Percentiles rank a stretch among this genome's conserved stretches.
Conservation (phyloP, 2,329 filamentous ascomycete genomes). For the Phialocephala subalpina region DNA sequence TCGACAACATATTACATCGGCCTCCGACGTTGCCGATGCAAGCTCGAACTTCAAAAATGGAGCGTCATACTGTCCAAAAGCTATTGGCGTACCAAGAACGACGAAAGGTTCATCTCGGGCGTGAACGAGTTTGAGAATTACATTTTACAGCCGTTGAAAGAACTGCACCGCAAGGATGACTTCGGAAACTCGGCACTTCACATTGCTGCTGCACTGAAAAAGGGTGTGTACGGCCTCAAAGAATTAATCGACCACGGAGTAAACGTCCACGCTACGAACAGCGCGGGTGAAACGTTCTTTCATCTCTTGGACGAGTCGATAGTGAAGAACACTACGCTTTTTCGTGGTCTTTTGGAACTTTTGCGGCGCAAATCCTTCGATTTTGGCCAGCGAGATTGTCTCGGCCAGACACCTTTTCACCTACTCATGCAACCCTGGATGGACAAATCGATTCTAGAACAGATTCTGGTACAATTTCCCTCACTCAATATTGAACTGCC, state of each 20-base stretch:
- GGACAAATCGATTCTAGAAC: not conserved
- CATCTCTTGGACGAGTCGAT: conserved; percentile 8
- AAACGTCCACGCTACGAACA: conserved; percentile 7
- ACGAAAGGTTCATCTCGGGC: not conserved
- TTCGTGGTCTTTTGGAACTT: conserved; percentile 1
- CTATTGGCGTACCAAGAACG: not conserved
- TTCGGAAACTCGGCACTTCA: conserved; percentile 13
- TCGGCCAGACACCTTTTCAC: not conserved
- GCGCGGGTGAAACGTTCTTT: not conserved
- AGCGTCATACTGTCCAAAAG: not conserved
- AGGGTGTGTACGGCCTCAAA: not conserved
- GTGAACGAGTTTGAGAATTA: not conserved
- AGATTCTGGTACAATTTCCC: not conserved
- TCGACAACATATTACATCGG: conserved; percentile 1
- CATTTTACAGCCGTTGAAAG: not conserved
- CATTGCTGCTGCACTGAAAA: not conserved
- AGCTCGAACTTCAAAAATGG: not conserved
- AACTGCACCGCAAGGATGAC: not conserved
- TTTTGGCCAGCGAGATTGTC: not conserved
- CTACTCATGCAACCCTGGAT: conserved; percentile 5
- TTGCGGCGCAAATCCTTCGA: not conserved
- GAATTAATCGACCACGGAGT: not conserved
- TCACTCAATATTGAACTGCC: not conserved
- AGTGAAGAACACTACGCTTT: not conserved
- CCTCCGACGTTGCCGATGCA: not conserved